phyloP scores from a whole-genome alignment of 2,329 filamentous ascomycete species.

The Lasiodiplodia gonubiensis region DNA sequence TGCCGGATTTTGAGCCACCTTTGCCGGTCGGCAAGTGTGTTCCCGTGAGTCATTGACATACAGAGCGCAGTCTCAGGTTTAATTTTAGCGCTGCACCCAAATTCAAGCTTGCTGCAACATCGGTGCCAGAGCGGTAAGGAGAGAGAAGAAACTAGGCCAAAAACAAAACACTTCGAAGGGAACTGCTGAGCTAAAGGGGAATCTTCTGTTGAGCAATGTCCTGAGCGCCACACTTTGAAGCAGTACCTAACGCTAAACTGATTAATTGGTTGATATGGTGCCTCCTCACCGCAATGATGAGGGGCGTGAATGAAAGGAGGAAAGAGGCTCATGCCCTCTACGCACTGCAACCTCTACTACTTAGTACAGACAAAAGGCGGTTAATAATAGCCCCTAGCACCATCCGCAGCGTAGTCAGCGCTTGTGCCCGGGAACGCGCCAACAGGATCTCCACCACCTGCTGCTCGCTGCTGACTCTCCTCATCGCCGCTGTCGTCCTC shows the following conservation, averaged over 20 bases:
- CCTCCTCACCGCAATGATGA: too few relatives aligned
- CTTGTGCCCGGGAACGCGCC: constrained; percentile 47
- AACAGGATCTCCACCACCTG: constrained; percentile 31
- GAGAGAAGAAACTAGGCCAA: too few relatives aligned
- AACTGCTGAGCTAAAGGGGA: too few relatives aligned
- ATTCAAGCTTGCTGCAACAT: neutral
- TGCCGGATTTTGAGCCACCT: neutral
- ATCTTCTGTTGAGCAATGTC: too few relatives aligned
- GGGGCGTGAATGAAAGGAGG: too few relatives aligned
- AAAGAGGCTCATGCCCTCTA: too few relatives aligned
- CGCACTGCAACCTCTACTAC: too few relatives aligned
- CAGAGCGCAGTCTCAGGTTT: neutral
- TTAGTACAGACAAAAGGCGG: neutral
- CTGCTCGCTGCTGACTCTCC: constrained; percentile 31
- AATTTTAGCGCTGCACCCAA: neutral
- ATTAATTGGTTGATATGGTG: too few relatives aligned
- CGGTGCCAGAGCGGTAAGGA: neutral
- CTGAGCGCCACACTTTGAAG: too few relatives aligned
- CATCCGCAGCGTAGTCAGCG: constrained; percentile 37
- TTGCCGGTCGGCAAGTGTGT: neutral
- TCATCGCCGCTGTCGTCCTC: constrained; percentile 47
- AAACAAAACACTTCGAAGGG: too few relatives aligned
- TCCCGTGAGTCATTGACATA: neutral
- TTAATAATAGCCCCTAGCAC: constrained; percentile 23
- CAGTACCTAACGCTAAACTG: too few relatives aligned